Base-by-base conservation (phyloP, 306 rosid species). In the Quercus agrifolia region DNA sequence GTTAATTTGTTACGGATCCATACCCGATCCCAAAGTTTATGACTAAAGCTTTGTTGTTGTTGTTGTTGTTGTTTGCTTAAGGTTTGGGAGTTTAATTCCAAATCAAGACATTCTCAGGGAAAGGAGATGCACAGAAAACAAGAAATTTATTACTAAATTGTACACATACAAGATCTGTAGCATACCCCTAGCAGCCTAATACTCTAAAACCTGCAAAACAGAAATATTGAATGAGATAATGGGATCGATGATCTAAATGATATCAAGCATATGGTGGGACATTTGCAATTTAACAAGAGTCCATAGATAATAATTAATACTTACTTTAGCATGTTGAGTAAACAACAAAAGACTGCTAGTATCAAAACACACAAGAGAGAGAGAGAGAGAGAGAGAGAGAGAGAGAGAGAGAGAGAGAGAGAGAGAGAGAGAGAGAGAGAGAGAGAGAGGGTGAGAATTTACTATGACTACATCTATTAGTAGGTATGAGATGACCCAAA, bases 151-250 rank as follows among this genome's bases (percentile, higher is more conserved):
- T 13, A 73, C 56, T 11, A 66, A 80, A 80, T 56, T n/a, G 77
- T 58, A 79, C 41, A 81, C 97, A 27, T 89, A 93, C 98, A 91
- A 93, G 82, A 93, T 86, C 87, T 88, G 97, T 83, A 91, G 90
- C 90, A 93, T 91, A 70, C 98, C 98, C 86, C 98, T 87, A 2
- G 88, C 89, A 67, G 46, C 88, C 92, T 93, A 91, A 79, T 83
- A 90, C 79, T 88, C 92, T 74, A 93, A 69, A 18, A 91, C 85
- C 97, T 93, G 90, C 31, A 85, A 86, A 70, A 81, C 33, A 58
- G 68, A 74, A 80, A 58, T 17, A n/a, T 57, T 30, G 75, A 75
- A 83, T 76, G 71, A 77, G 74, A 81, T 9, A 38, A 54, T 6
- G 30, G 1, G 49, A 71, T 18, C 23, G 15, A 46, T 70, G 12